Conservation (phyloP, 164 flowering plant genomes). For the Euptelea pleiosperma region DNA sequence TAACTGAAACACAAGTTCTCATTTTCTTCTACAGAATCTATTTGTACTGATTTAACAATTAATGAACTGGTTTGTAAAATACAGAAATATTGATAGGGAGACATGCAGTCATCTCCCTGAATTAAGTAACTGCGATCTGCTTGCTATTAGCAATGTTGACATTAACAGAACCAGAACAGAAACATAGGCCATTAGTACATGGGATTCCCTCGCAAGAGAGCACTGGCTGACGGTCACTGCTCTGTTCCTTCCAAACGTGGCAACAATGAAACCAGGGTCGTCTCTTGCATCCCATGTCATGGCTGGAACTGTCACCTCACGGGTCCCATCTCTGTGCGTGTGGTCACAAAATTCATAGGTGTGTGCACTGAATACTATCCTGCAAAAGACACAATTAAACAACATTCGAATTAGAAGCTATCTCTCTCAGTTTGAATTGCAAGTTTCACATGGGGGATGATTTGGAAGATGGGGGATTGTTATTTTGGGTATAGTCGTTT, state of each 20-base stretch:
- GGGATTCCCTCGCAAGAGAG: slow-evolving; percentile 55
- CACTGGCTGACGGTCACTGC: slow-evolving; percentile 50
- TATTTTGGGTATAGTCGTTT: no score
- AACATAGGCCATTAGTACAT: slow-evolving; percentile 36
- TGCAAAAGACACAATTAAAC: slow-evolving; percentile 24
- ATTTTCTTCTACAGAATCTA: no score
- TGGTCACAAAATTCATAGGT: slow-evolving; percentile 41
- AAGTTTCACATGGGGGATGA: no score
- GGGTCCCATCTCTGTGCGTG: slow-evolving; percentile 55
- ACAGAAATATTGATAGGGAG: slow-evolving; percentile 1
- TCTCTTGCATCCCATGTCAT: slow-evolving; percentile 61
- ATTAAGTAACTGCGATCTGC: slow-evolving; percentile 11
- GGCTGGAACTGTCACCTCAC: slow-evolving; percentile 64
- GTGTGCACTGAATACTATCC: slow-evolving; percentile 71
- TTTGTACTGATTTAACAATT: background rate
- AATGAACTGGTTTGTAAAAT: slow-evolving; percentile 1
- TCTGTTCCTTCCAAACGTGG: slow-evolving; percentile 38
- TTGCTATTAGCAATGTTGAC: slow-evolving; percentile 24
- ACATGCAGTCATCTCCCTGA: slow-evolving; percentile 10
- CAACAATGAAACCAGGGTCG: slow-evolving; percentile 66
- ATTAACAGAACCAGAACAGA: slow-evolving; percentile 30
- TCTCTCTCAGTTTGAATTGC: no score
- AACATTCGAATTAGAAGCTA: no score
- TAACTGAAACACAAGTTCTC: no score
- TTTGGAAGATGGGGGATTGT: no score